Conservation (phyloP, 1,139 yeast genomes). For the Hyphopichia pseudoburtonii region DNA sequence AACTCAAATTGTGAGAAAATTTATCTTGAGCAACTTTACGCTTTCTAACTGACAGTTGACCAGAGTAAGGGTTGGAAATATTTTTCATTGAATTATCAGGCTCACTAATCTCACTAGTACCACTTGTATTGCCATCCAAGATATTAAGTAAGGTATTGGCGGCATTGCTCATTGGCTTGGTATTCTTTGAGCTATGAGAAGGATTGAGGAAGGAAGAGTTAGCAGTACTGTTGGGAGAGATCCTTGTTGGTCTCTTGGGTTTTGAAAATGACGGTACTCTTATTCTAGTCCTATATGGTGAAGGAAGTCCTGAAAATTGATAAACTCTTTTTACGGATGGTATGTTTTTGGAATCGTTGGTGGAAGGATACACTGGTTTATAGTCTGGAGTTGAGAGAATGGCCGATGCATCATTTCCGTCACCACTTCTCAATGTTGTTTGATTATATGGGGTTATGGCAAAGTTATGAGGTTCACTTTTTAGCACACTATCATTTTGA, state of each 20-base stretch:
- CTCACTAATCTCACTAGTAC: constrained; percentile 12
- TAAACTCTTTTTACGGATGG: constrained; percentile 52
- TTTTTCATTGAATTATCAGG: constrained; percentile 16
- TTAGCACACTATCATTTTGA: constrained; percentile 2
- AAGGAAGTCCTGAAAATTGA: constrained; percentile 63
- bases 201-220: constrained; percentile 4
- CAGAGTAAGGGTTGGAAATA: constrained; percentile 56
- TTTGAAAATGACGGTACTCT: constrained; percentile 25
- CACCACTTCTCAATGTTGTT: constrained; percentile 17
- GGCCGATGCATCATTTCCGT: constrained; percentile 7
- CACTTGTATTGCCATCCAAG: constrained; percentile 40
- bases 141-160: constrained; percentile 67
- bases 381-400: constrained; percentile 40
- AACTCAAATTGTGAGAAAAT: constrained; percentile 1
- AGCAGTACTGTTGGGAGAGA: constrained; percentile 11
- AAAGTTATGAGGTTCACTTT: constrained; percentile 6
- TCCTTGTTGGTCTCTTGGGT: constrained; percentile 9
- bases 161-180: constrained; percentile 52
- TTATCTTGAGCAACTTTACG: constrained; percentile 10
- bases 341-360: constrained; percentile 23
- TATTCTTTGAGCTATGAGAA: constrained; percentile 8
- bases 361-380: constrained; percentile 37
- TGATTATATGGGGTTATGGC: constrained; percentile 23
- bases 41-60: constrained; percentile 21
- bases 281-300: constrained; percentile 60